These are phyloP conservation scores for Phialophora verrucosa DNA, from an alignment of 2,329 filamentous ascomycete species.

Conservation along the genomic window DNA sequence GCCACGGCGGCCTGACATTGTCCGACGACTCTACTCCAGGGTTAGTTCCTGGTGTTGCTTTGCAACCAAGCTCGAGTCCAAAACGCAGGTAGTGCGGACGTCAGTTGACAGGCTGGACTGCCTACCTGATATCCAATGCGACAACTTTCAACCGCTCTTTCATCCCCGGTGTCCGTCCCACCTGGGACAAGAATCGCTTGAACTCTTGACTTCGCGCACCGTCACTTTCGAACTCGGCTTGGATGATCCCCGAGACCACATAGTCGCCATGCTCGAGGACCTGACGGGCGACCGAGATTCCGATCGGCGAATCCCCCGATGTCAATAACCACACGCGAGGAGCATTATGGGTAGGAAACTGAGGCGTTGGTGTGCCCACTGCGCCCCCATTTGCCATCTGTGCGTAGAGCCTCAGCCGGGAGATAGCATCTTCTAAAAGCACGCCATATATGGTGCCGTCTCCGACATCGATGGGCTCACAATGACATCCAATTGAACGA, in stretches of 20 bases:
- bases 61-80: neutral
- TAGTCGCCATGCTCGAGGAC: slow-evolving; percentile 91
- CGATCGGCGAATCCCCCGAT: slow-evolving; percentile 81
- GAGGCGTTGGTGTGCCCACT: slow-evolving; percentile 32
- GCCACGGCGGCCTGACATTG: slow-evolving; percentile 87
- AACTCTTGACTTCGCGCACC: slow-evolving; percentile 78
- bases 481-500: slow-evolving; percentile 5
- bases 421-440: slow-evolving; percentile 20
- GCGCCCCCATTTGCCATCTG: slow-evolving; percentile 37
- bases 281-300: slow-evolving; percentile 78
- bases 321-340: slow-evolving; percentile 94
- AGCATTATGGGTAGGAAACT: slow-evolving; percentile 62
- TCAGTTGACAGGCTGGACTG: neutral
- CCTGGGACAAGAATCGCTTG: slow-evolving; percentile 72
- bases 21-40: slow-evolving; percentile 57
- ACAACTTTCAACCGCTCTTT: slow-evolving; percentile 73
- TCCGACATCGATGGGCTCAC: neutral
- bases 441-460: slow-evolving; percentile 8
- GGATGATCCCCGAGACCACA: slow-evolving; percentile 81
- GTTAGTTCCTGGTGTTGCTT: slow-evolving; percentile 12
- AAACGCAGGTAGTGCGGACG: slow-evolving; percentile 2
- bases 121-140: slow-evolving; percentile 62
- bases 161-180: slow-evolving; percentile 71
- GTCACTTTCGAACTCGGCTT: slow-evolving; percentile 75
- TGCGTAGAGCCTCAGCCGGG: slow-evolving; percentile 14